Evolutionary conservation across 306 rosid genomes (phyloP).

Genomic region (Corylus avellana): DNA sequence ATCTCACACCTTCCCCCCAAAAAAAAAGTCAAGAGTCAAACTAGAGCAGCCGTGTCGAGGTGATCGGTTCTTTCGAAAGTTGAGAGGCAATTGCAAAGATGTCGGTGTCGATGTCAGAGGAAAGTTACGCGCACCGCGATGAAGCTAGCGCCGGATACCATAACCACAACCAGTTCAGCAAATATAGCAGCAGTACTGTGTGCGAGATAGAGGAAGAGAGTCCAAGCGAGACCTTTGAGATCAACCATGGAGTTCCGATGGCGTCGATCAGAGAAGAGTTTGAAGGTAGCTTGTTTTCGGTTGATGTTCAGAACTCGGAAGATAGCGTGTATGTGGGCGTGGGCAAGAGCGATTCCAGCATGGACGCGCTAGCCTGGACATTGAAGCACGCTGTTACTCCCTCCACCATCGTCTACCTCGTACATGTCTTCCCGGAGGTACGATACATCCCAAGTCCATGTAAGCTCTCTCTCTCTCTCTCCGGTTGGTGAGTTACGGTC

Average conservation of each 20-base stretch:
- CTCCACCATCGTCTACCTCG: constrained; percentile 48
- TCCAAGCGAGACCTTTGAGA: constrained; percentile 14
- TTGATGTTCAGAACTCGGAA: constrained; percentile 21
- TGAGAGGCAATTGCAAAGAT: not conserved
- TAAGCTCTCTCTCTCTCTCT: constrained; percentile 31
- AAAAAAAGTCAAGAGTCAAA: not conserved
- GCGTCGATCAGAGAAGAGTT: constrained; percentile 48
- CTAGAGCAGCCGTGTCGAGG: not conserved
- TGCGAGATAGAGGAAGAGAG: constrained; percentile 77
- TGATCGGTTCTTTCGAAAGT: not conserved
- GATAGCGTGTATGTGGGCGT: constrained; percentile 69
- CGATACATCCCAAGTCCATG: constrained; percentile 71
- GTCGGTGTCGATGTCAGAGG: constrained; percentile 21
- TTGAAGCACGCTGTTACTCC: constrained; percentile 45
- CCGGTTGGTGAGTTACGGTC: constrained; percentile 13
- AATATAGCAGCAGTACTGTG: constrained; percentile 23
- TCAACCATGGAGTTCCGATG: constrained; percentile 32
- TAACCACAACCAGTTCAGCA: not conserved
- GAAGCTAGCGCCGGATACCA: constrained; percentile 1
- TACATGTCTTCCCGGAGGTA: constrained; percentile 67
- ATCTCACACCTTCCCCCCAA: no score
- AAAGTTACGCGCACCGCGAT: not conserved
- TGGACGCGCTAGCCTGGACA: constrained; percentile 66
- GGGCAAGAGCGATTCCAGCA: constrained; percentile 58
- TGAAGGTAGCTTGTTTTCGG: constrained; percentile 24